phyloP scores from a whole-genome alignment of 2,329 filamentous ascomycete genomes.

The Tolypocladium guangdongense region DNA sequence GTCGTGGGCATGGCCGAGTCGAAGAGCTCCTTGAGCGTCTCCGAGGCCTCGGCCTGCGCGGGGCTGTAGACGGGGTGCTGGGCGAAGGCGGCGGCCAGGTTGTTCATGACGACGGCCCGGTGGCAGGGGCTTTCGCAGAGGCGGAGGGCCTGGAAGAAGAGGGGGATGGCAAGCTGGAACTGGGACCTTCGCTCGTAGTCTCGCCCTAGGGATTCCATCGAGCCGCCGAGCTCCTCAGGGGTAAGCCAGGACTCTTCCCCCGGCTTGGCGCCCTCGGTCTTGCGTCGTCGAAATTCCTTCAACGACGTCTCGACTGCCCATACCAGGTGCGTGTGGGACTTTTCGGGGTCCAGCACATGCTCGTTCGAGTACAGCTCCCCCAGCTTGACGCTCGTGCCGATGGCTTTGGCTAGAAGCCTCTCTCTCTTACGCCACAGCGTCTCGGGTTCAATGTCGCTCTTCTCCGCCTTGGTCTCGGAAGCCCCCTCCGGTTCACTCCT shows the following conservation, averaged over 20 bases:
- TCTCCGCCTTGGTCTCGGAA: neutral
- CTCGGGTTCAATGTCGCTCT: constrained; percentile 19
- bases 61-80: constrained; percentile 44
- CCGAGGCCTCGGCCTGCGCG: constrained; percentile 13
- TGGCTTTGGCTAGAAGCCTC: constrained; percentile 59
- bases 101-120: constrained; percentile 77
- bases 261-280: constrained; percentile 55
- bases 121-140: constrained; percentile 61
- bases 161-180: constrained; percentile 71
- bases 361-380: constrained; percentile 72
- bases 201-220: constrained; percentile 64
- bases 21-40: constrained; percentile 15
- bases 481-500: constrained; percentile 1
- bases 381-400: constrained; percentile 72
- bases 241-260: constrained; percentile 63
- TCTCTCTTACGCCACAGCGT: constrained; percentile 48
- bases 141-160: constrained; percentile 76
- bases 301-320: constrained; percentile 75
- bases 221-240: constrained; percentile 59
- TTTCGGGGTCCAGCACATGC: constrained; percentile 61
- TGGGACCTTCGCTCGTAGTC: constrained; percentile 65
- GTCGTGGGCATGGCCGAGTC: constrained; percentile 28
- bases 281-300: constrained; percentile 60
- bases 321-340: constrained; percentile 61
- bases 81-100: constrained; percentile 62